Percentiles rank a stretch among this genome's conserved stretches.
phyloP scores from a whole-genome alignment of 257 asterid species.

The Fraxinus quadrangulata region DNA sequence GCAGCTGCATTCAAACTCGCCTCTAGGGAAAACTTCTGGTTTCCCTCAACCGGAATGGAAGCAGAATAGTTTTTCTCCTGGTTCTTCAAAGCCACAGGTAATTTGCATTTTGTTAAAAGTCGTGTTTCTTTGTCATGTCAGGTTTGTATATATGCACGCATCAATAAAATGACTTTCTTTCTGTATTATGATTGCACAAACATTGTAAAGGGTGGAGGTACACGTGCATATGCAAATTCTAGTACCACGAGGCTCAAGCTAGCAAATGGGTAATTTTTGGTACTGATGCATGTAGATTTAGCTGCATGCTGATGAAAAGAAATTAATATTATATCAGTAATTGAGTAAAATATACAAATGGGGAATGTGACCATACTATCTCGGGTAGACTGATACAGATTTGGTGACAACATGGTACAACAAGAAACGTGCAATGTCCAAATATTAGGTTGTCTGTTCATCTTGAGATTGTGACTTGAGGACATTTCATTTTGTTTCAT shows the following conservation, averaged over 20 bases:
- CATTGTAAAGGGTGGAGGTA: not conserved
- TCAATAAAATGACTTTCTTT: not conserved
- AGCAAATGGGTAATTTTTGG: not conserved
- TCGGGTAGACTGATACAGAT: not conserved
- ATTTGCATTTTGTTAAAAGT: not conserved
- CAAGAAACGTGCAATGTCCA: not conserved
- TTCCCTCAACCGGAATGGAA: constrained; percentile 32
- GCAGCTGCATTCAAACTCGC: constrained; percentile 29
- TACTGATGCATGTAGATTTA: not conserved
- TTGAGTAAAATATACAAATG: not conserved
- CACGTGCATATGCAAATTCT: constrained; percentile 5
- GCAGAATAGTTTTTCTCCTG: constrained; percentile 33
- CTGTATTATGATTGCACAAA: constrained; percentile 8
- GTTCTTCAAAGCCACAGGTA: constrained; percentile 49
- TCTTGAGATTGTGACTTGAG: not conserved
- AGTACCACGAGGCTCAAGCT: not conserved
- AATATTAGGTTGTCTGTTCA: not conserved
- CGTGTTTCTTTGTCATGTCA: constrained; percentile 6
- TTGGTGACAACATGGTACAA: not conserved
- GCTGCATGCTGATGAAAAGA: not conserved
- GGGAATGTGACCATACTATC: not conserved
- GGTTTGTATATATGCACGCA: constrained; percentile 6
- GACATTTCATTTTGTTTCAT: not conserved
- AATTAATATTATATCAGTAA: not conserved
- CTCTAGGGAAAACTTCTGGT: constrained; percentile 29